Evolutionary conservation across 139 green algal species (phyloP), one percentile per base, ranked within the genome.

Genomic region (Micractinium conductrix): DNA sequence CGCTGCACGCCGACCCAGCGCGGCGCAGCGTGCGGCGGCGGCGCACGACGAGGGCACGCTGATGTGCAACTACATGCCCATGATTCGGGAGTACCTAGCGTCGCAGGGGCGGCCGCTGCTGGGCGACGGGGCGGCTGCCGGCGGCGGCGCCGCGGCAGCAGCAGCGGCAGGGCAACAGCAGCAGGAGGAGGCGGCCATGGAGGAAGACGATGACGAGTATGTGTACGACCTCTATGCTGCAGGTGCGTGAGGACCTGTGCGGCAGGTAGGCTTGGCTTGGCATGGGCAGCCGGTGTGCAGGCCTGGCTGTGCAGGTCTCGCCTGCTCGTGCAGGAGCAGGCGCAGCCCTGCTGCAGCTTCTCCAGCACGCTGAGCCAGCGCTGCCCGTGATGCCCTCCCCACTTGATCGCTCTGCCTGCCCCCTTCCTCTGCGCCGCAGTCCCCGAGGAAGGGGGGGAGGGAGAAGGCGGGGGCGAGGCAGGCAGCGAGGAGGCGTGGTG

Each of bases 191-290:
- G 37, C 10, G 45, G 14, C 65, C 17, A 45, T 79, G 60, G 78
- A 83, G 35, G 75, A 24, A 2, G 81, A 68, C 19, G 80, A 79
- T 24, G 72, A 80, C 17, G 87, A 85, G 40, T 90, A 88, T 53
- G 87, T 90, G 33, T 88, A 88, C 65, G 87, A 90, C 40, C 24
- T 90, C 19, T 90, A 90, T 81, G 78, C 68, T n/a, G n/a, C n/a
- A n/a, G n/a, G n/a, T n/a, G n/a, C n/a, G n/a, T n/a, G n/a, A n/a
- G n/a, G n/a, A n/a, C n/a, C n/a, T n/a, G n/a, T n/a, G n/a, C n/a
- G n/a, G n/a, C n/a, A n/a, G n/a, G n/a, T n/a, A n/a, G n/a, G n/a
- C n/a, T n/a, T n/a, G n/a, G n/a, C n/a, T n/a, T n/a, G n/a, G n/a
- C n/a, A n/a, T n/a, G n/a, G n/a, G n/a, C n/a, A n/a, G n/a, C n/a